A percentile compares a stretch with the other conserved stretches of the same genome.
phyloP scores from a whole-genome alignment of 495 filamentous ascomycete species.

The Penicillium maclennaniae region DNA sequence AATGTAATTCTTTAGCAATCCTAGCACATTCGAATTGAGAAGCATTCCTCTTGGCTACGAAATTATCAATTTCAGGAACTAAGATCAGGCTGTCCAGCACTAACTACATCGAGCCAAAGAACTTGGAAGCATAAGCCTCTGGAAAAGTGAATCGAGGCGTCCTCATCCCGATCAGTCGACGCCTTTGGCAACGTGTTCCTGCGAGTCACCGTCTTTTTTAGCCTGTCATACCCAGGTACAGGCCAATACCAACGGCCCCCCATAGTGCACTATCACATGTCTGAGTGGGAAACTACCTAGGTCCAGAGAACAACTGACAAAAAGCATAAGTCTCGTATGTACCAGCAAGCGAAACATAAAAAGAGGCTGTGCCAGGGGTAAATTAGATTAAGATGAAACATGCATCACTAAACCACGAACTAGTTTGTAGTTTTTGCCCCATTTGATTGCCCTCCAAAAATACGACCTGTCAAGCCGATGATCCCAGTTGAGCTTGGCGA shows the following conservation, averaged over 20 bases:
- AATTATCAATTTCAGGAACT: not conserved
- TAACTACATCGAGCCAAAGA: not conserved
- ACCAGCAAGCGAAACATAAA: not conserved
- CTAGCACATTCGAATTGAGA: not conserved
- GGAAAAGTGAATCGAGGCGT: not conserved
- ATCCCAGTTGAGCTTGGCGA: not conserved
- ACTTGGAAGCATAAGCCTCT: not conserved
- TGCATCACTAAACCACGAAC: not conserved
- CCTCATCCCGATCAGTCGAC: not conserved
- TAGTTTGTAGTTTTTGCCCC: not conserved
- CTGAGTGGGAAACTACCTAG: not conserved
- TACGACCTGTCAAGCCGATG: not conserved
- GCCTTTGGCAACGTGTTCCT: constrained; percentile 2
- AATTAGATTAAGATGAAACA: not conserved
- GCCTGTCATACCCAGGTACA: not conserved
- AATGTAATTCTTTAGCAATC: not conserved
- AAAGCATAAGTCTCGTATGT: not conserved
- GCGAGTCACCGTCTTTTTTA: not conserved
- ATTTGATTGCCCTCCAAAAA: not conserved
- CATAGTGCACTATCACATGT: not conserved
- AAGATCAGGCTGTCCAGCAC: not conserved
- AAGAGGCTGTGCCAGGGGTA: not conserved
- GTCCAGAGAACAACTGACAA: not conserved
- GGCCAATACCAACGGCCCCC: not conserved
- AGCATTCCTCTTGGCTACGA: not conserved